Percentiles rank a stretch among this genome's conserved stretches.
Evolutionary conservation across 805 yeast genomes (phyloP).

Genomic region (Wickerhamiella parazyma): DNA sequence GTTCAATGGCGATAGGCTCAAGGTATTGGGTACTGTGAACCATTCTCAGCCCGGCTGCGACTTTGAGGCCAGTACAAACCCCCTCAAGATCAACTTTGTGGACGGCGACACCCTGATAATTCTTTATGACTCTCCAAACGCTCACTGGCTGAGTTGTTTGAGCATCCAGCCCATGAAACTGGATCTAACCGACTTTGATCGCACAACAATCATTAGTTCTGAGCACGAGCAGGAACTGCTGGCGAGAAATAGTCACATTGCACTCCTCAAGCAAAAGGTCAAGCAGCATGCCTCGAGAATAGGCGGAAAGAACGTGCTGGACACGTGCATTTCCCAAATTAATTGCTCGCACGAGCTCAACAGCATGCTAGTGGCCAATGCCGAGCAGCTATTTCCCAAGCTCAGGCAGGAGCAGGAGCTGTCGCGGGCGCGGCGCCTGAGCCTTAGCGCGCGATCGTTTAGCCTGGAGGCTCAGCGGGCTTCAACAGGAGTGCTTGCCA

Average conservation of each 20-base stretch:
- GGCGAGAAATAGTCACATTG: slow-evolving; percentile 1
- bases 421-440: slow-evolving; percentile 16
- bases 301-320: slow-evolving; percentile 6
- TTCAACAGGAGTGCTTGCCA: neutral
- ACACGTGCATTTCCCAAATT: slow-evolving; percentile 24
- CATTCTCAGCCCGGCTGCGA: slow-evolving; percentile 9
- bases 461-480: slow-evolving; percentile 8
- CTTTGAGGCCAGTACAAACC: neutral
- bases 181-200: slow-evolving; percentile 27
- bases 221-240: slow-evolving; percentile 12
- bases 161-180: slow-evolving; percentile 61
- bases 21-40: slow-evolving; percentile 13
- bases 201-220: slow-evolving; percentile 5
- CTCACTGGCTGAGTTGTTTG: slow-evolving; percentile 58
- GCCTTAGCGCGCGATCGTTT: slow-evolving; percentile 15
- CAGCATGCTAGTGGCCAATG: slow-evolving; percentile 18
- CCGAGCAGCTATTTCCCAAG: slow-evolving; percentile 20
- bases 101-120: slow-evolving; percentile 21
- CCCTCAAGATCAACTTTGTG: neutral
- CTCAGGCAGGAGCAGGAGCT: slow-evolving; percentile 10
- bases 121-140: slow-evolving; percentile 58
- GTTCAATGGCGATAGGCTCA: slow-evolving; percentile 12
- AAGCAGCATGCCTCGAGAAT: neutral
- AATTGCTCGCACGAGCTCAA: slow-evolving; percentile 28
- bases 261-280: slow-evolving; percentile 10